phyloP scores from a whole-genome alignment of 768 basidiomycete genomes.

The Dentipellis sp. region DNA sequence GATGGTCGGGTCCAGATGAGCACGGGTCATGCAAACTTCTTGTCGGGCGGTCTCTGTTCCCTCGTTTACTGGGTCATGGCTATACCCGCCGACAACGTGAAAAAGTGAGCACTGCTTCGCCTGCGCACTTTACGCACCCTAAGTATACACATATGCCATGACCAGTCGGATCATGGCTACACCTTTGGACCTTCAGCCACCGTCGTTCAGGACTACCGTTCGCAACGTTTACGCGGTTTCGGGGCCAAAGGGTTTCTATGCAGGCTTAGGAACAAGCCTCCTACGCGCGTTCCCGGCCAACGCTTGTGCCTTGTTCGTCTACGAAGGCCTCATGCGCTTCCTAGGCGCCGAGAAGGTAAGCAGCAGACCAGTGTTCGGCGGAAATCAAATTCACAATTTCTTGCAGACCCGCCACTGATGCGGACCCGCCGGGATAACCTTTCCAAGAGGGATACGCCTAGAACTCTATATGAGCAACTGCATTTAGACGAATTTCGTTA shows the following conservation, averaged over 20 bases:
- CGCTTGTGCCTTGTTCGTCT: constrained; percentile 71
- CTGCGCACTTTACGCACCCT: constrained; percentile 20
- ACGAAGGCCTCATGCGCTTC: constrained; percentile 60
- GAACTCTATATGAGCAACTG: too few relatives aligned
- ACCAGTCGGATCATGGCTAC: constrained; percentile 34
- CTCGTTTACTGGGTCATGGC: constrained; percentile 62
- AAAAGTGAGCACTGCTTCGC: constrained; percentile 45
- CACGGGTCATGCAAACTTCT: constrained; percentile 51
- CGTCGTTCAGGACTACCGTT: background rate
- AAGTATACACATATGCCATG: constrained; percentile 40
- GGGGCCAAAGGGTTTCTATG: constrained; percentile 48
- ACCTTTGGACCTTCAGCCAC: background rate
- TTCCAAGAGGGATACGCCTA: too few relatives aligned
- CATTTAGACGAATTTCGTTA: too few relatives aligned
- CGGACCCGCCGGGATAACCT: too few relatives aligned
- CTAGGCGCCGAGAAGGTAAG: constrained; percentile 59
- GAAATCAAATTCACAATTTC: background rate
- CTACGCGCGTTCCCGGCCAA: constrained; percentile 74
- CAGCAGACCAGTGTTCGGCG: background rate
- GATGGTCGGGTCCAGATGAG: constrained; percentile 34
- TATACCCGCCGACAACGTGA: constrained; percentile 73
- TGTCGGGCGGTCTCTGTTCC: constrained; percentile 54
- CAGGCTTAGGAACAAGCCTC: constrained; percentile 60
- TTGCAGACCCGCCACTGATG: constrained; percentile 34
- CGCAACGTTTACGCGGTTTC: constrained; percentile 29